phyloP scores from a whole-genome alignment of 2,329 filamentous ascomycete species.

The Kalmusia sp. region DNA sequence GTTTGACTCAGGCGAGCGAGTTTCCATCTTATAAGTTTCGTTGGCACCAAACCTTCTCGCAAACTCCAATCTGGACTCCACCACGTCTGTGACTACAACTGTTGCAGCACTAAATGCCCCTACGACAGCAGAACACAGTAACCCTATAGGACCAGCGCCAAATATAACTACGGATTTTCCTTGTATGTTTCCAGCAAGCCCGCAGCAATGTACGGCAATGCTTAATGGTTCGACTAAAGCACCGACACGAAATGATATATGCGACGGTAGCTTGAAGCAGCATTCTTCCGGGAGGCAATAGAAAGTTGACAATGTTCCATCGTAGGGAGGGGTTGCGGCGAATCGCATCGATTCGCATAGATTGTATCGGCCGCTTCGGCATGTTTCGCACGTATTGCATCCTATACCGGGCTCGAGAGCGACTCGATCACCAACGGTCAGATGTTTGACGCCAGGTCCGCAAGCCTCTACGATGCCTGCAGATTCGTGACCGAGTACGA shows the following conservation, averaged over 20 bases:
- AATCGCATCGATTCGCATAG: slow-evolving; percentile 28
- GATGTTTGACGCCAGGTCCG: slow-evolving; percentile 24
- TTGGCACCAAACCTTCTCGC: slow-evolving; percentile 15
- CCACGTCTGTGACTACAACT: slow-evolving; percentile 17
- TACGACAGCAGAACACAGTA: slow-evolving; percentile 19
- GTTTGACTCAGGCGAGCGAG: slow-evolving; percentile 11
- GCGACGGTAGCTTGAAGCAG: slow-evolving; percentile 23
- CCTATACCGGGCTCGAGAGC: slow-evolving; percentile 32
- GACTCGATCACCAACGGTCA: slow-evolving; percentile 29
- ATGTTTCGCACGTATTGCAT: slow-evolving; percentile 23
- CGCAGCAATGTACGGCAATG: slow-evolving; percentile 25
- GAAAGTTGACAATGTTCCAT: slow-evolving; percentile 24
- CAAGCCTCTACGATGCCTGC: slow-evolving; percentile 23
- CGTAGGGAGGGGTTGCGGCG: slow-evolving; percentile 25
- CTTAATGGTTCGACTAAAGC: slow-evolving; percentile 28
- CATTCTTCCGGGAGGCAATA: slow-evolving; percentile 23
- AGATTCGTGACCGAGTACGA: slow-evolving; percentile 34
- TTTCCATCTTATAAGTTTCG: slow-evolving; percentile 17
- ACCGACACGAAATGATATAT: slow-evolving; percentile 22
- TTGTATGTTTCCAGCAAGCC: slow-evolving; percentile 51
- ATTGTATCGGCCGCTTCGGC: slow-evolving; percentile 23
- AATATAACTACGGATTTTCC: slow-evolving; percentile 17
- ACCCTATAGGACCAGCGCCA: slow-evolving; percentile 25
- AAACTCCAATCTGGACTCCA: slow-evolving; percentile 15
- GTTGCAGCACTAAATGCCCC: slow-evolving; percentile 17